Conservation (phyloP, 768 basidiomycete genomes). For the Hypholoma fasciculare region DNA sequence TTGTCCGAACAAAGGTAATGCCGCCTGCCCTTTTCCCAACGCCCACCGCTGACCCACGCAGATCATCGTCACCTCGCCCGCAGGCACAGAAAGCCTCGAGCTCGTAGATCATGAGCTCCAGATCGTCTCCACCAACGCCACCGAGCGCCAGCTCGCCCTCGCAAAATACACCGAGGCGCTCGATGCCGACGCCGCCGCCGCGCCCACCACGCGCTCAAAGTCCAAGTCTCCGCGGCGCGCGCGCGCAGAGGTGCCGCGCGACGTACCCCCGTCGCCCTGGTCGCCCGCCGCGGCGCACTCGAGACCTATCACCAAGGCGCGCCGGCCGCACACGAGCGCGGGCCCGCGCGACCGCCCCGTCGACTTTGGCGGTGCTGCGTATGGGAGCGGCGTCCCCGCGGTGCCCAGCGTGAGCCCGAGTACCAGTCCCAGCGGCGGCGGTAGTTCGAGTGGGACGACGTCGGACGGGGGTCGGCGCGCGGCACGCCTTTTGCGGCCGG, state of each 20-base stretch:
- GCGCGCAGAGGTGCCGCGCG: slow-evolving; percentile 29
- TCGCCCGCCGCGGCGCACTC: not conserved
- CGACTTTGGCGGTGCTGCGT: slow-evolving; percentile 28
- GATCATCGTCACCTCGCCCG: slow-evolving; percentile 52
- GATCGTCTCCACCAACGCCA: slow-evolving; percentile 68
- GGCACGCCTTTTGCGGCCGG: slow-evolving; percentile 9
- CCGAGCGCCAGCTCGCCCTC: slow-evolving; percentile 64
- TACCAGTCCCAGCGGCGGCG: not conserved
- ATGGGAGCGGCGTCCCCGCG: slow-evolving; percentile 7
- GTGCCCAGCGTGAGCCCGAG: not conserved
- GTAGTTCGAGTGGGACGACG: no score
- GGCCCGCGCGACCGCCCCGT: slow-evolving; percentile 60
- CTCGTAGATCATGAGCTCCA: slow-evolving; percentile 67
- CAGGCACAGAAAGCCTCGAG: slow-evolving; percentile 67
- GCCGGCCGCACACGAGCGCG: slow-evolving; percentile 73
- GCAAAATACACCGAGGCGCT: slow-evolving; percentile 55
- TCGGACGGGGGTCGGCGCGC: not conserved
- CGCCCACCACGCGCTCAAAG: slow-evolving; percentile 39
- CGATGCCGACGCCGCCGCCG: slow-evolving; percentile 23
- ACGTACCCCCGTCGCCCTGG: not conserved
- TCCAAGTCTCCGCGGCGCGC: slow-evolving; percentile 57
- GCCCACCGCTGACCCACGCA: no score
- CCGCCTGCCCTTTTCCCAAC: no score
- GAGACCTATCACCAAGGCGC: not conserved
- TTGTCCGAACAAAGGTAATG: slow-evolving; percentile 71